These are phyloP conservation scores for Dothiorella sarmentorum DNA, from an alignment of 2,329 filamentous ascomycete species.

Conservation along the genomic window DNA sequence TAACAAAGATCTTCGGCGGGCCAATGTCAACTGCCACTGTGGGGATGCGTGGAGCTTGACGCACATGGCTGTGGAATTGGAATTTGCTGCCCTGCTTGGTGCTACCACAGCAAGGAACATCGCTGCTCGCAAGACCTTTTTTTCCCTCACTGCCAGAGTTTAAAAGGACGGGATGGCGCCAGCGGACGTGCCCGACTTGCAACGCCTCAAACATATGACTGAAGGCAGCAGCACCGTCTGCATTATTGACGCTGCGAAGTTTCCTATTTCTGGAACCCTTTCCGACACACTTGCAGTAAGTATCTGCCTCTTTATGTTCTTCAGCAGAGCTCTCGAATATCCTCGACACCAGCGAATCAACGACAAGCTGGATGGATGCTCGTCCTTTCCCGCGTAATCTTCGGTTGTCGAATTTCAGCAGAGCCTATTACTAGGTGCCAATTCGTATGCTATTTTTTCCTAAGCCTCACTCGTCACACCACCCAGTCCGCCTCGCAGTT, in stretches of 20 bases:
- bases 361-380: background rate
- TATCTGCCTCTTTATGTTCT: background rate
- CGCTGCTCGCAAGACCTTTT: conserved; percentile 1
- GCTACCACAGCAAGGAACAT: background rate
- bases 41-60: conserved; percentile 3
- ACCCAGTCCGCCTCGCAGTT: background rate
- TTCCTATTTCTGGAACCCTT: background rate
- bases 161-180: background rate
- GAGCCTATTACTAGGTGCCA: too few species aligned
- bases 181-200: background rate
- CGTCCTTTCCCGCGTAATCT: background rate
- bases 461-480: background rate
- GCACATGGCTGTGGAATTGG: background rate
- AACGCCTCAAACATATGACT: background rate
- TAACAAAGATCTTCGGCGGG: conserved; percentile 2
- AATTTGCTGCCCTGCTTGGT: background rate
- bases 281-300: background rate
- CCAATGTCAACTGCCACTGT: background rate
- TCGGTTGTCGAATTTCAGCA: background rate
- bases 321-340: background rate
- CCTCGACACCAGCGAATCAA: background rate
- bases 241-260: background rate
- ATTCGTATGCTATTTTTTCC: background rate
- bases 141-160: background rate
- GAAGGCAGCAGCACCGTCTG: background rate